Evolutionary conservation across 2,329 filamentous ascomycete genomes (phyloP).

Genomic region (Fusarium devonianum): DNA sequence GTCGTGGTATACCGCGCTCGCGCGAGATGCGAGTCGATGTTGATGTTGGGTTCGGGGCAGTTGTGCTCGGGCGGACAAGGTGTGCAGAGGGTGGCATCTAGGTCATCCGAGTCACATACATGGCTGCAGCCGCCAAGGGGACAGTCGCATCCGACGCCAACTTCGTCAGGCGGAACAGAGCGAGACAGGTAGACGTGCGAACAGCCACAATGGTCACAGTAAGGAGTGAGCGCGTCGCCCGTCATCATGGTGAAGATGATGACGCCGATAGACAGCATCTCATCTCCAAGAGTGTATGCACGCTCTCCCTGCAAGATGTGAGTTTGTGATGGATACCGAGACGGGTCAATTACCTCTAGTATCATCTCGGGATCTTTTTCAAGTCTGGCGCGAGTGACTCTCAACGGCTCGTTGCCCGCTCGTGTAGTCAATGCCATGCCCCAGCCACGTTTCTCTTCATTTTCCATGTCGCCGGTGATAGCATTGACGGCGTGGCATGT

Average conservation of each 20-base stretch:
- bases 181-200: constrained; percentile 44
- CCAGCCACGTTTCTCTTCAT: background rate
- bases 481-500: constrained; percentile 45
- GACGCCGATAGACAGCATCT: constrained; percentile 49
- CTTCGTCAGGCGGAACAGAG: constrained; percentile 41
- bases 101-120: constrained; percentile 12
- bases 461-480: background rate
- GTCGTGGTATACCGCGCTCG: constrained; percentile 41
- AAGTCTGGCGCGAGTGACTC: constrained; percentile 4
- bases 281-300: constrained; percentile 48
- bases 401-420: constrained; percentile 24
- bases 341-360: constrained; percentile 12
- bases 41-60: constrained; percentile 38
- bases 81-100: constrained; percentile 15
- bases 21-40: constrained; percentile 43
- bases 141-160: constrained; percentile 32
- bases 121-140: constrained; percentile 35
- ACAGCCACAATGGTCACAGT: constrained; percentile 32
- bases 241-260: constrained; percentile 55
- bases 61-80: constrained; percentile 26
- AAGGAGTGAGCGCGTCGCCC: constrained; percentile 25
- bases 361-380: constrained; percentile 8
- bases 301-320: constrained; percentile 38
- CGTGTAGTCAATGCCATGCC: constrained; percentile 24
- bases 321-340: background rate